Evolutionary conservation across 768 basidiomycete species (phyloP).

Genomic region (Tephrocybe rancida): DNA sequence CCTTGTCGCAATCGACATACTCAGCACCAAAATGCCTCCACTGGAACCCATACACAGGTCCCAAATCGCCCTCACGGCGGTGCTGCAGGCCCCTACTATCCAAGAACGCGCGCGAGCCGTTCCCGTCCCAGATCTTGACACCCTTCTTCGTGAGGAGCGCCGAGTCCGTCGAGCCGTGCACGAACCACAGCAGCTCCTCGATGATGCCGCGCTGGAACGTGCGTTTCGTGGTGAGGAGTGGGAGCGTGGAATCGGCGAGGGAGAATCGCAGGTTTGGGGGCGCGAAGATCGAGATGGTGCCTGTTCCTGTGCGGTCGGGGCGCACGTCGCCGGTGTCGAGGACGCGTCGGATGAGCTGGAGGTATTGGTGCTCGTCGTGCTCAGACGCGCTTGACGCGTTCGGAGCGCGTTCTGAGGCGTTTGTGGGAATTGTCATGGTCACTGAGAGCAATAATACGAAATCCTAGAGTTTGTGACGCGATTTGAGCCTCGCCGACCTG

Average conservation of each 20-base stretch:
- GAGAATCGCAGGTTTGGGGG: conserved; percentile 91
- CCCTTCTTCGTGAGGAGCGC: conserved; percentile 75
- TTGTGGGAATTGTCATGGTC: conserved; percentile 3
- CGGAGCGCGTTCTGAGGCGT: not conserved
- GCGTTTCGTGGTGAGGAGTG: conserved; percentile 93
- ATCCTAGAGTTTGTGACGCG: too few relatives aligned
- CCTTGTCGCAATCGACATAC: conserved; percentile 72
- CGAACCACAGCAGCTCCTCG: conserved; percentile 96
- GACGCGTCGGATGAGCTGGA: conserved; percentile 77
- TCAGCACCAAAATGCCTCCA: conserved; percentile 94
- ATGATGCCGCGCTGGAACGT: conserved; percentile 91
- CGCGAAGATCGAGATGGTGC: conserved; percentile 90
- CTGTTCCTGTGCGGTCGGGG: conserved; percentile 93
- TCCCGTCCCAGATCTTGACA: conserved; percentile 98
- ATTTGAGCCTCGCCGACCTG: too few relatives aligned
- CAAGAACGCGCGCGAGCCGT: conserved; percentile 86
- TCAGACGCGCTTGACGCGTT: conserved; percentile 65
- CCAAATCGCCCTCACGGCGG: conserved; percentile 88
- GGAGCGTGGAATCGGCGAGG: conserved; percentile 72
- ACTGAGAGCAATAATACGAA: too few relatives aligned
- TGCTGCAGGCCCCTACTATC: conserved; percentile 84
- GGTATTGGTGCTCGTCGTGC: conserved; percentile 92
- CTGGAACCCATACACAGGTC: conserved; percentile 97
- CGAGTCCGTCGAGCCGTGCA: conserved; percentile 83
- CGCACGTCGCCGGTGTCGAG: conserved; percentile 76